A percentile compares a stretch with the other conserved stretches of the same genome.
Conservation (phyloP, 176 grass and related monocot species). For the Coix lacrymajobi region DNA sequence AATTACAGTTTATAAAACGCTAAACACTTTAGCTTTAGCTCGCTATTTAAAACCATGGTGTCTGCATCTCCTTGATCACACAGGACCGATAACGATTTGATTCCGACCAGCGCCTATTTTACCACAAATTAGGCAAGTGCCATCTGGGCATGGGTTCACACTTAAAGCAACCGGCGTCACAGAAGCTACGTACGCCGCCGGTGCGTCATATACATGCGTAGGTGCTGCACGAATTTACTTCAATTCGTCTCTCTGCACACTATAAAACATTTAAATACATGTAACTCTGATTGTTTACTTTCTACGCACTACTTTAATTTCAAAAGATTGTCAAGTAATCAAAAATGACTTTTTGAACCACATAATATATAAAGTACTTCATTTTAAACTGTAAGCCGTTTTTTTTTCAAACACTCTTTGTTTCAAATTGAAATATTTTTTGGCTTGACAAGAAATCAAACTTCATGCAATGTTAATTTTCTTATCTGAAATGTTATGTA, state of each 20-base stretch:
- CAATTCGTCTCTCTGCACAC: neutral
- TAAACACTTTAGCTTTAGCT: no score
- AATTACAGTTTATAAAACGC: no score
- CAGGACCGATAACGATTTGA: neutral
- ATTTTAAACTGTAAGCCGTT: no score
- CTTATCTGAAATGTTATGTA: no score
- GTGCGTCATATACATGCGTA: neutral
- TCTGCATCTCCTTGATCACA: neutral
- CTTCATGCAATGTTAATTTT: no score
- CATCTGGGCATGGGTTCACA: neutral
- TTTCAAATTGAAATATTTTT: no score
- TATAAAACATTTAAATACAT: neutral
- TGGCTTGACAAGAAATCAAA: no score
- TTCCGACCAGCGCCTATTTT: neutral
- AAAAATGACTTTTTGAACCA: neutral
- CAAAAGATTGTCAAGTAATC: neutral
- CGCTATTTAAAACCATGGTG: no score
- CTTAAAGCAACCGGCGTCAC: neutral
- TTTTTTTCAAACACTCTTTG: no score
- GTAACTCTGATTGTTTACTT: neutral
- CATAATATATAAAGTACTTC: no score
- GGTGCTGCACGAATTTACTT: neutral
- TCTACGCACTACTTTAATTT: neutral
- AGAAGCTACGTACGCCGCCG: neutral
- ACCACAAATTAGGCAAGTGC: neutral